Conservation (phyloP, 139 green algal genomes). For the Spirogloea muscicola region DNA sequence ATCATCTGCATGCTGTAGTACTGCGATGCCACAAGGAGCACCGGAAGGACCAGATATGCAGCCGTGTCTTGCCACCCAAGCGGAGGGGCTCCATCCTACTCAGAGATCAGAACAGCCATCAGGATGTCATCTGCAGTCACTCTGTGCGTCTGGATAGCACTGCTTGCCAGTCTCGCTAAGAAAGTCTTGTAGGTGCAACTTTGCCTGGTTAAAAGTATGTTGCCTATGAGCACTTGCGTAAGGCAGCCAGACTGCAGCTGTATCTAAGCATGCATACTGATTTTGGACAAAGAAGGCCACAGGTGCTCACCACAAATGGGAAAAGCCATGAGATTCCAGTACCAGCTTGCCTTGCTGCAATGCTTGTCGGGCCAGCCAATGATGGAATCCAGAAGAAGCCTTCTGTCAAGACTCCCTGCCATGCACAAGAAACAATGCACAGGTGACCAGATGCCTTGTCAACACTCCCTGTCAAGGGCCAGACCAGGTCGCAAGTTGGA, state of each 20-base stretch:
- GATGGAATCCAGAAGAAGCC: constrained; percentile 94
- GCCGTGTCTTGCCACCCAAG: constrained; percentile 82
- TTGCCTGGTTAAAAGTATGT: no score
- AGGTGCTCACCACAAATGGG: constrained; percentile 48
- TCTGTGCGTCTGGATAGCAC: no score
- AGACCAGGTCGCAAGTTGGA: no score
- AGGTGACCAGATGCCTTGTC: neutral
- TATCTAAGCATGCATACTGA: no score
- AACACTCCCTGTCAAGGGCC: neutral
- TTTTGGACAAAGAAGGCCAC: no score
- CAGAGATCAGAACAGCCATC: no score
- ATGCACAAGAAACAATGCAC: constrained; percentile 49
- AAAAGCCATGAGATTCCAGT: constrained; percentile 44
- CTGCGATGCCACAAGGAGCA: constrained; percentile 67
- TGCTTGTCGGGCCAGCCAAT: constrained; percentile 72
- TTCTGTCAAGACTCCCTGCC: constrained; percentile 79
- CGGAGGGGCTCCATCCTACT: constrained; percentile 75
- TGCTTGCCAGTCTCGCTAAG: no score
- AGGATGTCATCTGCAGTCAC: no score
- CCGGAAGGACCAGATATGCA: constrained; percentile 87
- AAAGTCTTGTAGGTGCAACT: no score
- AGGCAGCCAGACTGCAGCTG: no score
- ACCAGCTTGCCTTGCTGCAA: constrained; percentile 41
- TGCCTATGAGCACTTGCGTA: no score
- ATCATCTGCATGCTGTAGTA: constrained; percentile 43